Base-by-base conservation (phyloP, 768 basidiomycete species). In the Mycena belliarum region DNA sequence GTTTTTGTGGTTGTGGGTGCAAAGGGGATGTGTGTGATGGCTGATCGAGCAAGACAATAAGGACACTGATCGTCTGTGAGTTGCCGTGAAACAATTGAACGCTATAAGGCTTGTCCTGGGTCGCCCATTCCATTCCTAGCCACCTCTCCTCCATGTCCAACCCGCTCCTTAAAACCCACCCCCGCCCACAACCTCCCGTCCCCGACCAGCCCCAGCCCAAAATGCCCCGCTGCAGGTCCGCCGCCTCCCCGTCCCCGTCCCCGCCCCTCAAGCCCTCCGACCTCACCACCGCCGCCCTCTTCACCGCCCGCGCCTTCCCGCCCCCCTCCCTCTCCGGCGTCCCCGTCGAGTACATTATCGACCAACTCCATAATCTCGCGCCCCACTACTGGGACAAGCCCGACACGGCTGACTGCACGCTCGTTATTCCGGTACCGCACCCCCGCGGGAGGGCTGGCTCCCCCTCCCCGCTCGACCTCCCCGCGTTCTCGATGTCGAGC, bases 391-490 rank as follows among this genome's bases (percentile, higher is more conserved):
- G 90, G 89, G 82, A 86, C 66, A 88, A 84, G 61, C 80, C 83
- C 56, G 86, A 89, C 63, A 88, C 85, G 1, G 82, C 89, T 10
- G 88, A 93, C 71, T 93, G 89, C 71, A 90, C 90, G 16, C 79
- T 92, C 55, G 79, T 85, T 67, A 72, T 84, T 59, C 81, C 82
- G 40, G 71, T 82, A 52, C 81, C 80, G 29, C 75, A 80, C 63
- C 69, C 71, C 20, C 70, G 70, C 65, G 71, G 69, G 47, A 70
- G 50, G 25, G 48, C 59, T 51, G 59, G 69, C 52, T 71, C 73
- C 38, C 65, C 70, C 59, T 70, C 73, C 53, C 68, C 73, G 38
- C 52, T 52, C 61, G 62, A 59, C 57, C 64, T 59, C 61, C 69
- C 59, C 53, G 65, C 56, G 59, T 72, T 65, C 70, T 72, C 66